Percentiles rank a stretch among this genome's conserved stretches.
These are phyloP conservation scores for Fragilariopsis cylindrus DNA, from an alignment of 108 stramenopile species.

Conservation along the genomic window DNA sequence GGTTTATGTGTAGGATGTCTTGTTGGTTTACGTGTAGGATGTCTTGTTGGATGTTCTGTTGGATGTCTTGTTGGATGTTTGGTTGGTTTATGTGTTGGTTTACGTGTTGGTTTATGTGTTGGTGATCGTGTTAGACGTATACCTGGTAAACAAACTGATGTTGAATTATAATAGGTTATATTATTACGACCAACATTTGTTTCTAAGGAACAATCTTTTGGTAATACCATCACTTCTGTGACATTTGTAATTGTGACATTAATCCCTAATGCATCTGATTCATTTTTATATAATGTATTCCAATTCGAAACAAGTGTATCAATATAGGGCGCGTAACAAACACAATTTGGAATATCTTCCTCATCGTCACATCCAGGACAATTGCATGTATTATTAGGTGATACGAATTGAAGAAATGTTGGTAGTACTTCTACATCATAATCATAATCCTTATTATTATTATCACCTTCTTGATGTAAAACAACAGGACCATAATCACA, in stretches of 20 bases:
- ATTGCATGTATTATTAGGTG: background rate
- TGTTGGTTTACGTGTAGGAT: background rate
- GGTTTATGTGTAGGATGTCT: background rate
- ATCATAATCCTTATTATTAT: background rate
- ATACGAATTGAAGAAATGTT: background rate
- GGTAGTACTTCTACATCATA: background rate
- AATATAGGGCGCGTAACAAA: background rate
- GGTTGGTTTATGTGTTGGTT: background rate
- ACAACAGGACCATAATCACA: background rate
- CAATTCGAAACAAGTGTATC: conserved; percentile 1
- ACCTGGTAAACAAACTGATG: conserved; percentile 3
- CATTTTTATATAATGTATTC: background rate
- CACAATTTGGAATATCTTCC: background rate
- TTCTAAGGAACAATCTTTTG: background rate
- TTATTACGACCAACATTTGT: too few relatives aligned
- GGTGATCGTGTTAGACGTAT: background rate
- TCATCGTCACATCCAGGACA: background rate
- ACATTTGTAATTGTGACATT: background rate
- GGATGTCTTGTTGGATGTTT: background rate
- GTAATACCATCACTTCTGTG: background rate
- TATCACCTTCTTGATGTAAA: background rate
- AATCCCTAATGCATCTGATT: background rate
- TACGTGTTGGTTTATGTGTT: background rate
- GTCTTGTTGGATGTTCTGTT: background rate
- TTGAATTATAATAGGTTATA: background rate